These are phyloP conservation scores for Diutina neorugosa DNA, from an alignment of 1,139 yeast genomes.

Conservation along the genomic window DNA sequence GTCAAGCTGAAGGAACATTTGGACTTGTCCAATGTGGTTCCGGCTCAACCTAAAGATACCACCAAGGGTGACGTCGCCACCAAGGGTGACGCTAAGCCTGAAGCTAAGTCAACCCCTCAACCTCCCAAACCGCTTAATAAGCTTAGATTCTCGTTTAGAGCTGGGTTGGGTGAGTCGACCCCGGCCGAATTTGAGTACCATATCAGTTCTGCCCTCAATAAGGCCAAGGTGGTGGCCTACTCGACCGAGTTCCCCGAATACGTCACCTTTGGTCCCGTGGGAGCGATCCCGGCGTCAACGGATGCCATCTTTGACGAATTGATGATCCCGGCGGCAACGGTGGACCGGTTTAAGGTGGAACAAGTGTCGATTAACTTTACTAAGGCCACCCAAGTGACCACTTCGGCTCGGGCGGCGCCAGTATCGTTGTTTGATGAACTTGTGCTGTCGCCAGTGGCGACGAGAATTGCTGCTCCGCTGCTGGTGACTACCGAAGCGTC, in stretches of 20 bases:
- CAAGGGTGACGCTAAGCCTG: constrained; percentile 4
- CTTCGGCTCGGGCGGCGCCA: constrained; percentile 9
- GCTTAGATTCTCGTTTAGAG: background rate
- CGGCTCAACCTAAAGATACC: constrained; percentile 27
- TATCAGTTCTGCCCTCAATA: background rate
- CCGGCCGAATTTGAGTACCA: background rate
- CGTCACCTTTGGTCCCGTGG: constrained; percentile 29
- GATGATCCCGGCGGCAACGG: constrained; percentile 43
- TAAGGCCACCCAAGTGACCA: constrained; percentile 4
- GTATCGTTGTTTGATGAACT: constrained; percentile 27
- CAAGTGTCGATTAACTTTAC: constrained; percentile 19
- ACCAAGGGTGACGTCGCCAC: constrained; percentile 11
- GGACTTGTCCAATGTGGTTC: constrained; percentile 63
- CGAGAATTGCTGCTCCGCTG: constrained; percentile 6
- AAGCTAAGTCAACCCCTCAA: background rate
- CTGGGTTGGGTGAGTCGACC: background rate
- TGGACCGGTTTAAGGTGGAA: constrained; percentile 42
- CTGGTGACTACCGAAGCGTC: constrained; percentile 8
- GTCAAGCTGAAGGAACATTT: constrained; percentile 50
- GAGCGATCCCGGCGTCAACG: constrained; percentile 13
- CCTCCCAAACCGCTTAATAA: background rate
- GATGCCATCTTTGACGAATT: constrained; percentile 61
- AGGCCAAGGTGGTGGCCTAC: constrained; percentile 10
- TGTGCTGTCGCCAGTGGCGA: constrained; percentile 24
- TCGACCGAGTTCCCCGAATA: constrained; percentile 33